phyloP scores from a whole-genome alignment of 164 flowering plant genomes.

The Amborella trichopoda region DNA sequence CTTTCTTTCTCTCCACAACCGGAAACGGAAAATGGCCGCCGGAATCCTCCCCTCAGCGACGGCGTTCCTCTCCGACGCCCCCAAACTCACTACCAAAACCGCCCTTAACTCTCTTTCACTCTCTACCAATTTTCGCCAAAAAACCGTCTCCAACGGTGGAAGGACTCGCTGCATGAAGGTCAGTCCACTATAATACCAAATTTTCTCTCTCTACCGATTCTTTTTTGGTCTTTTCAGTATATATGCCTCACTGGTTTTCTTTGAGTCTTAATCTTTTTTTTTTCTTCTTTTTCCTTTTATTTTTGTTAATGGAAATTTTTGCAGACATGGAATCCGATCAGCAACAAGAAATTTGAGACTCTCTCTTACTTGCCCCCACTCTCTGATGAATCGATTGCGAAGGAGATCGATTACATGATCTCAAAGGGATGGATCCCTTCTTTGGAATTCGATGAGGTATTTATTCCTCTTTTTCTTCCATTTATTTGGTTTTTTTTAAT shows the following conservation, averaged over 20 bases:
- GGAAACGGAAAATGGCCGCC: constrained; percentile 32
- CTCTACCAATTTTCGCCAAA: constrained; percentile 28
- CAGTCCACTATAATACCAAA: not conserved
- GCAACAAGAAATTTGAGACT: constrained; percentile 61
- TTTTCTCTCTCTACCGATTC: not conserved
- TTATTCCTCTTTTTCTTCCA: not conserved
- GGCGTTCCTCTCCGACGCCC: constrained; percentile 17
- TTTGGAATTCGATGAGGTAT: constrained; percentile 67
- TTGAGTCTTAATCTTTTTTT: not conserved
- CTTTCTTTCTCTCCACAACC: not conserved
- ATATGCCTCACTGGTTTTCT: not conserved
- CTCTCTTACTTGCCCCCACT: constrained; percentile 67
- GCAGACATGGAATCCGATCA: constrained; percentile 63
- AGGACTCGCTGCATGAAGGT: constrained; percentile 65
- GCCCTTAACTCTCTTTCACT: constrained; percentile 26
- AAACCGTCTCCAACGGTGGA: constrained; percentile 47
- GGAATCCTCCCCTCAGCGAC: constrained; percentile 21
- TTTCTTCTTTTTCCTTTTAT: not conserved
- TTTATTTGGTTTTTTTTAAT: no score
- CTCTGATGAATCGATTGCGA: constrained; percentile 41
- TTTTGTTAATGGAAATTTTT: not conserved
- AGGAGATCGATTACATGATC: constrained; percentile 59
- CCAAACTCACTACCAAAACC: constrained; percentile 19
- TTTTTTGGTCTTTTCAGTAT: no score
- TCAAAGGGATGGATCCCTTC: constrained; percentile 64